These are phyloP conservation scores for Mycosphaerella arachidis DNA, from an alignment of 2,329 filamentous ascomycete species.

Conservation along the genomic window DNA sequence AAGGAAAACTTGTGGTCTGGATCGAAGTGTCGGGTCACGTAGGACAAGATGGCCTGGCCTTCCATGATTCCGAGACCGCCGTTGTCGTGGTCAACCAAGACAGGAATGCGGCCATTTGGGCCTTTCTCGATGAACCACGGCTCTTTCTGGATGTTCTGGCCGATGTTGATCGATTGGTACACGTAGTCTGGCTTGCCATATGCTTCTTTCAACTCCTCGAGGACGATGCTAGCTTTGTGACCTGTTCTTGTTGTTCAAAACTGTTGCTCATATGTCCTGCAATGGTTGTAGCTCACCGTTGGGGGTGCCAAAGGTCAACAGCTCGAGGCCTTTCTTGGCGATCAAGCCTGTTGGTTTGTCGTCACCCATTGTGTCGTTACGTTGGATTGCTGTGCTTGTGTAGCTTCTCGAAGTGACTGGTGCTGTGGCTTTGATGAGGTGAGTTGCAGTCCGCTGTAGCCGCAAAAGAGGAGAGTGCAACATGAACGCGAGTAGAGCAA, in stretches of 20 bases:
- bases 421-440: constrained; percentile 20
- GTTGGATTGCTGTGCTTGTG: constrained; percentile 6
- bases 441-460: constrained; percentile 25
- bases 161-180: constrained; percentile 56
- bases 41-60: constrained; percentile 41
- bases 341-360: constrained; percentile 53
- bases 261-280: neutral
- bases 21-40: constrained; percentile 45
- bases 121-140: constrained; percentile 60
- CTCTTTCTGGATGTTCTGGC: constrained; percentile 62
- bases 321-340: constrained; percentile 60
- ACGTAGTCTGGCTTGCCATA: constrained; percentile 57
- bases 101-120: constrained; percentile 63
- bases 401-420: constrained; percentile 9
- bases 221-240: constrained; percentile 55
- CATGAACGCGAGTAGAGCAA: constrained; percentile 24
- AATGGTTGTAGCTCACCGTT: constrained; percentile 32
- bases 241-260: neutral
- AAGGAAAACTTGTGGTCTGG: constrained; percentile 45
- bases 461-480: constrained; percentile 24
- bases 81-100: constrained; percentile 62
- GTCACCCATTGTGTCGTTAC: constrained; percentile 23
- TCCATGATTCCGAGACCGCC: constrained; percentile 51
- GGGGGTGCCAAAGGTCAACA: constrained; percentile 53
- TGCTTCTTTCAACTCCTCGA: constrained; percentile 63